Base-by-base conservation (phyloP, 495 filamentous ascomycete species). In the Glarea lozoyensis region DNA sequence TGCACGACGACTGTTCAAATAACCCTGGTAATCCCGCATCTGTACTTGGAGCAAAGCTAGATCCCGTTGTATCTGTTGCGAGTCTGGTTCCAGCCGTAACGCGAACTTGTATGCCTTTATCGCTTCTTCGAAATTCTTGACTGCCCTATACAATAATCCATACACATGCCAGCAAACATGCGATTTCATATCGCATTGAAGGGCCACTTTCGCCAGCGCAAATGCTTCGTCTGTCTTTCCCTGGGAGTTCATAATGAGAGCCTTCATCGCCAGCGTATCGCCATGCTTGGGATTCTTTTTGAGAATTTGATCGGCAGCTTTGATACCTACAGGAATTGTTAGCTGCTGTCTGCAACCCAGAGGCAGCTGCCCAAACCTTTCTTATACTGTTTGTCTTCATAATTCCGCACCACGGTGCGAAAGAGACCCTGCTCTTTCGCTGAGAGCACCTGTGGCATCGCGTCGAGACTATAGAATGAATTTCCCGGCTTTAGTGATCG, bases 121-220 rank as follows among this genome's bases (percentile, higher is more conserved):
- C 4, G 93, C 88, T 65, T 97, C 92, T 62, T 95, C 90, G 46
- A 89, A 96, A 67, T 97, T 96, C 74, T 97, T 97, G 53, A 81
- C 77, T 19, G 86, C 78, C 21, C 90, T 79, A 61, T 89, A 96
- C 29, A 99, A 73, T 45, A 99, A 66, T n/a, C 92, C 92, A 56
- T 97, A 97, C 27, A 99, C 93, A 62, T 99, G 92, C 92, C 92
- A 99, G 68, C 89, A 96, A 52, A 97, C 88, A 62, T 97, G 93
- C 48, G 88, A 95, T 65, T 89, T 95, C 88, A 97, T 96, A 55
- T 96, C 88, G 48, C 88, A 84, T 37, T 78, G 84, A 33, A 99
- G 70, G 35, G 92, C 92, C 43, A 84, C 74, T 67, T 95, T 97
- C 49, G 84, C 90, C 40, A 99, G 72, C 22, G 76, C 77, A 60